A percentile compares a stretch with the other conserved stretches of the same genome.
Conservation (phyloP, 1,284 basidiomycete species). For the Pulveroboletus ridleyi region DNA sequence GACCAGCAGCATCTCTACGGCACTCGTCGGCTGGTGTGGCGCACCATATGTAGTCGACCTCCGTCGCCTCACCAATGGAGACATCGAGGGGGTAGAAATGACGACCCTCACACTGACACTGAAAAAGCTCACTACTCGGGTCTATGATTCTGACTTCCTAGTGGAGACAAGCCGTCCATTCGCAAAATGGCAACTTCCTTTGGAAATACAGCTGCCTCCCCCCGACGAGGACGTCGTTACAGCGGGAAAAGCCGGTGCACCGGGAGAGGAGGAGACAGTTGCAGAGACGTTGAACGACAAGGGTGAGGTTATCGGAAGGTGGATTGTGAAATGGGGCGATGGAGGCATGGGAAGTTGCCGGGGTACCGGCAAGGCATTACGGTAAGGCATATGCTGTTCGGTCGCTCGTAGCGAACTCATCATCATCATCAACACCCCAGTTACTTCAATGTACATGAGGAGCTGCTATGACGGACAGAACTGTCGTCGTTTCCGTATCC, state of each 20-base stretch:
- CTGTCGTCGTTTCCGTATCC: neutral
- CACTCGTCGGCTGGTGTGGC: constrained; percentile 77
- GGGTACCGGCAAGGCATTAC: constrained; percentile 62
- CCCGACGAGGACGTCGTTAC: constrained; percentile 41
- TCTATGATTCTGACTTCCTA: constrained; percentile 80
- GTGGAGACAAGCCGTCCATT: constrained; percentile 75
- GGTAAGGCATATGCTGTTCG: constrained; percentile 49
- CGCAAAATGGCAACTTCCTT: constrained; percentile 82
- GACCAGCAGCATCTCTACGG: constrained; percentile 77
- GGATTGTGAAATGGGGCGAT: constrained; percentile 79
- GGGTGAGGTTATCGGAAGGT: constrained; percentile 75
- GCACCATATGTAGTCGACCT: constrained; percentile 59
- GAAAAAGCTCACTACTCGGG: constrained; percentile 62
- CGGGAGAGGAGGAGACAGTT: constrained; percentile 73
- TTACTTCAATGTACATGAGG: constrained; percentile 87
- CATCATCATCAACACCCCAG: constrained; percentile 41
- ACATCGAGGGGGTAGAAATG: constrained; percentile 67
- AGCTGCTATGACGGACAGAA: constrained; percentile 53
- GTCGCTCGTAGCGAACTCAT: constrained; percentile 1
- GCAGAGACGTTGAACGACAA: constrained; percentile 73
- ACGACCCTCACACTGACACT: constrained; percentile 73
- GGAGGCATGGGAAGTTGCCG: constrained; percentile 66
- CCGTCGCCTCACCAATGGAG: constrained; percentile 46
- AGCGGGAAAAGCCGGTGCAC: constrained; percentile 42
- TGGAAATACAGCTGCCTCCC: constrained; percentile 54